Base-by-base conservation (phyloP, 257 asterid species). In the Penstemon newberryi region DNA sequence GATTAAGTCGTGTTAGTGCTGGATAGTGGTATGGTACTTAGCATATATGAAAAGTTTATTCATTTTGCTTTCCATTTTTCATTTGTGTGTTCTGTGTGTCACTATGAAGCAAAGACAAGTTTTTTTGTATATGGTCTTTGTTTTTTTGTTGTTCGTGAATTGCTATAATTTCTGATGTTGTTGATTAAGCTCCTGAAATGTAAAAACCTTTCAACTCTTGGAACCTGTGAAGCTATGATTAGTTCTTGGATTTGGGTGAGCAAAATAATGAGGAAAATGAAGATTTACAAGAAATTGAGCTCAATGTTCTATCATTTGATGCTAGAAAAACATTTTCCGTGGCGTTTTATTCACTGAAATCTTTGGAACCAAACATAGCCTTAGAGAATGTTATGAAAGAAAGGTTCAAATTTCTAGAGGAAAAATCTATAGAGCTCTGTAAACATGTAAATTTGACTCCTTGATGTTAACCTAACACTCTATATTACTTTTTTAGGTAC, bases 401-500 rank as follows among this genome's bases (percentile, higher is more conserved):
- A 25, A 25, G 33, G 33, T 25, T 25, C 1, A 25, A 25, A 25
- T 25, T 25, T 15, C 2, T 25, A 25, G 33, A 25, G 33, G 2
- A 25, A 25, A 25, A 25, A 25, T 1, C 33, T 25, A 25, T 25
- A 25, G 33, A 25, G 33, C 33, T 25, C 5, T 19, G 47, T 13
- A 45, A 6, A 19, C 19, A 8, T 10, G 12, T 12, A 45, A 53
- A 19, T 71, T 37, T 0, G 64, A 36, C 11, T 65, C 15, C 38
- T 10, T 43, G 37, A 46, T 55, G 41, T 73, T 67, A 41, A 68
- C 8, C 33, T 25, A 25, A 25, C 33, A 25, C 33, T 25, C 33
- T 25, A 5, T 53, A 9, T 63, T 36, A 39, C 13, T 60, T 78
- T 13, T 71, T 68, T 82, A 87, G 95, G 82, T 70, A 41, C 47